These are phyloP conservation scores for Saussurea involucrata DNA, from an alignment of 129 eudicot species.

Conservation along the genomic window DNA sequence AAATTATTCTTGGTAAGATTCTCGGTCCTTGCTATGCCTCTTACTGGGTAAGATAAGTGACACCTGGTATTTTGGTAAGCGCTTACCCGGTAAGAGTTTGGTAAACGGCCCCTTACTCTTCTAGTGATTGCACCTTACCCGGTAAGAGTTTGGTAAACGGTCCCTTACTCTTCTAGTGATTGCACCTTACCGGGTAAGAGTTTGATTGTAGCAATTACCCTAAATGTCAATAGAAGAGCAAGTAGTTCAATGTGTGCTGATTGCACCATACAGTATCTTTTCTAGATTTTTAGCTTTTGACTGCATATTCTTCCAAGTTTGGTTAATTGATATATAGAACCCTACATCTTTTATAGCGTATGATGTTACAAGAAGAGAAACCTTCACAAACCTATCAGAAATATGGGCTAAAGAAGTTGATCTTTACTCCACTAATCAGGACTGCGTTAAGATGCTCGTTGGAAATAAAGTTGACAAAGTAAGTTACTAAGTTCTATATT, in stretches of 20 bases:
- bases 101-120: no score
- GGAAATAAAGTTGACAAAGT: slow-evolving; percentile 97
- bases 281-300: background rate
- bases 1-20: no score
- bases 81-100: no score
- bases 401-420: slow-evolving; percentile 97
- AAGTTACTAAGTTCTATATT: slow-evolving; percentile 50
- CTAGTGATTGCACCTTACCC: no score
- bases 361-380: slow-evolving; percentile 94
- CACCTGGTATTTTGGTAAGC: no score
- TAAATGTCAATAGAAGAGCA: no score
- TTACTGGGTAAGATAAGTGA: no score
- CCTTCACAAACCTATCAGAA: slow-evolving; percentile 78
- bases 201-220: no score
- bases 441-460: slow-evolving; percentile 94
- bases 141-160: no score
- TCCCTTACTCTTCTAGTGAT: no score
- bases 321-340: background rate
- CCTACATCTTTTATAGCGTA: slow-evolving; percentile 38
- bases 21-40: no score
- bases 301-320: background rate
- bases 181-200: no score
- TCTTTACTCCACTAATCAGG: slow-evolving; percentile 78
- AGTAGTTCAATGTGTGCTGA: background rate
- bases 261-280: background rate